These are phyloP conservation scores for Coriolopsis trogii DNA, from an alignment of 1,284 basidiomycete species.

Conservation along the genomic window DNA sequence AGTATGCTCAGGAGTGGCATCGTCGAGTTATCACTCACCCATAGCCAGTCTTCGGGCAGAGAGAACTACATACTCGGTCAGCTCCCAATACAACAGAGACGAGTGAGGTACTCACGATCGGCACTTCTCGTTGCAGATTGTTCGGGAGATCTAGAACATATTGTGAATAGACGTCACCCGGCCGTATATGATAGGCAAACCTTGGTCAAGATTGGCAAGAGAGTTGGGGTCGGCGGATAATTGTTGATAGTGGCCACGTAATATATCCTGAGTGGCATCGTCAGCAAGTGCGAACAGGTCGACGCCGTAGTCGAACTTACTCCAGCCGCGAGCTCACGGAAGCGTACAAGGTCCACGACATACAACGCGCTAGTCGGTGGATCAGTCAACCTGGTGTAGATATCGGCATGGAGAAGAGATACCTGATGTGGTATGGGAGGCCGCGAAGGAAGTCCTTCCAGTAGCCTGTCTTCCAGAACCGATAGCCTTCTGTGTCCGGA, in stretches of 20 bases:
- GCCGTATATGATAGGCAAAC: constrained; percentile 34
- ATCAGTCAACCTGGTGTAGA: neutral
- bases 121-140: constrained; percentile 85
- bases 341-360: constrained; percentile 94
- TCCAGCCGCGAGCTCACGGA: constrained; percentile 88
- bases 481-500: constrained; percentile 93
- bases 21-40: constrained; percentile 55
- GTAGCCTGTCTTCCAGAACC: constrained; percentile 98
- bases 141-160: constrained; percentile 80
- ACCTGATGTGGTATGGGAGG: constrained; percentile 92
- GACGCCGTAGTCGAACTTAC: constrained; percentile 44
- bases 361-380: constrained; percentile 77
- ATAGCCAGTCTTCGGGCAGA: constrained; percentile 89
- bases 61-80: constrained; percentile 62
- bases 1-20: neutral
- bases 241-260: constrained; percentile 91
- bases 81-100: neutral
- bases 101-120: constrained; percentile 65
- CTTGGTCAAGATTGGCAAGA: constrained; percentile 94
- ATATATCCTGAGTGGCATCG: constrained; percentile 68
- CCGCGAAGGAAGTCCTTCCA: constrained; percentile 88
- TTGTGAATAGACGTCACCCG: neutral
- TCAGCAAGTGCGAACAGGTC: neutral
- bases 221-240: constrained; percentile 94
- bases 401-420: constrained; percentile 17